Evolutionary conservation across 768 basidiomycete genomes (phyloP).

Genomic region (Termitomyces sp.): DNA sequence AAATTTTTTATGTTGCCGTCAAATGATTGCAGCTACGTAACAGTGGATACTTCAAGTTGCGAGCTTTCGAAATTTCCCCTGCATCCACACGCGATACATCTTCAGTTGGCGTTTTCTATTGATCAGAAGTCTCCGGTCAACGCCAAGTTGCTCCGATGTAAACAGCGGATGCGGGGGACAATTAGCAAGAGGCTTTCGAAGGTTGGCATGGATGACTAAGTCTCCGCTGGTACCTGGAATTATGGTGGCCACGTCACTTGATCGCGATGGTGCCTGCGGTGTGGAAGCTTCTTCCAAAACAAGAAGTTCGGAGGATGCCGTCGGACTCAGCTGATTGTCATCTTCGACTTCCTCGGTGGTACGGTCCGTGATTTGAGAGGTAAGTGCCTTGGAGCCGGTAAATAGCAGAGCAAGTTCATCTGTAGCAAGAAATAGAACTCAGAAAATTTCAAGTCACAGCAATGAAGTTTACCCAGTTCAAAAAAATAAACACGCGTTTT

Average conservation of each 20-base stretch:
- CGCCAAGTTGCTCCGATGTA: conserved; percentile 75
- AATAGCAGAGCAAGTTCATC: conserved; percentile 80
- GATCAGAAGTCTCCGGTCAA: conserved; percentile 85
- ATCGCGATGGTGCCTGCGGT: not conserved
- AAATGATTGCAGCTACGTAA: not conserved
- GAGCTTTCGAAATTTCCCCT: conserved; percentile 70
- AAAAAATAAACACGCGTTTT: conserved; percentile 98
- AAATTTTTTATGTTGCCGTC: not conserved
- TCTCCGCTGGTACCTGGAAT: not conserved
- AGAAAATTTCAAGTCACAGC: not conserved
- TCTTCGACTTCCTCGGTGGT: conserved; percentile 29
- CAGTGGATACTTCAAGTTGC: not conserved
- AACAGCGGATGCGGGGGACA: conserved; percentile 60
- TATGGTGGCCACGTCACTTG: not conserved
- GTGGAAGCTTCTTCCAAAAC: conserved; percentile 1
- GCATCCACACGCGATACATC: conserved; percentile 98
- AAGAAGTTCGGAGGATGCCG: conserved; percentile 1
- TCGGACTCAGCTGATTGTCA: conserved; percentile 21
- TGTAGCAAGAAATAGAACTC: conserved; percentile 19
- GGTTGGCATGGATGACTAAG: conserved; percentile 31
- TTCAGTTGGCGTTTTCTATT: conserved; percentile 93
- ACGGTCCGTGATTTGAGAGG: conserved; percentile 23
- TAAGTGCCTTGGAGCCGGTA: conserved; percentile 49
- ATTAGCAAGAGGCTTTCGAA: conserved; percentile 25
- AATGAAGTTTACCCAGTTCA: conserved; percentile 54